Conservation (phyloP, 2,329 filamentous ascomycete genomes). For the Sporothrix mexicana region DNA sequence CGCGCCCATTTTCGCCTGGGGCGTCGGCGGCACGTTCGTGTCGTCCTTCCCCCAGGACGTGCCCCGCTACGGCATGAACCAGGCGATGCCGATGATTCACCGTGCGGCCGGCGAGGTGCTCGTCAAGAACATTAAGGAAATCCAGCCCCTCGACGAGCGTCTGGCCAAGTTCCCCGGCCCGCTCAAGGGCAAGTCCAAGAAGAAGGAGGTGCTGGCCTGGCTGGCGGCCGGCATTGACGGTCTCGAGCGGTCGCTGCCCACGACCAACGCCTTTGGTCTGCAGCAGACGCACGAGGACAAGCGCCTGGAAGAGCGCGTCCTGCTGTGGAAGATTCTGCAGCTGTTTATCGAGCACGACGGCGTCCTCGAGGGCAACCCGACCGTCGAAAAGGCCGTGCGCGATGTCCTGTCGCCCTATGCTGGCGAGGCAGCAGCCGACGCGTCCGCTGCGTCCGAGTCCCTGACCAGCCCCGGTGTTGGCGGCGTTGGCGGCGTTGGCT, state of each 20-base stretch:
- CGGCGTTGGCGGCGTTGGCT: slow-evolving; percentile 25
- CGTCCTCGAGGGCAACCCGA: slow-evolving; percentile 71
- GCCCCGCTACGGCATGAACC: slow-evolving; percentile 80
- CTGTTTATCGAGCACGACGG: slow-evolving; percentile 89
- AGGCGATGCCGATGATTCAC: slow-evolving; percentile 76
- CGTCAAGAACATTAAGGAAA: slow-evolving; percentile 74
- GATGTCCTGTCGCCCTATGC: slow-evolving; percentile 61
- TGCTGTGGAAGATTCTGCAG: slow-evolving; percentile 86
- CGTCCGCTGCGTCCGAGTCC: slow-evolving; percentile 27
- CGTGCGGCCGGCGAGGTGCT: slow-evolving; percentile 82
- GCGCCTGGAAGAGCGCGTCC: slow-evolving; percentile 75
- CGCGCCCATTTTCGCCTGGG: slow-evolving; percentile 84
- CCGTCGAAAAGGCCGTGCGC: slow-evolving; percentile 76
- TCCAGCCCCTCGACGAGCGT: slow-evolving; percentile 72
- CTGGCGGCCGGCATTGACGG: slow-evolving; percentile 75
- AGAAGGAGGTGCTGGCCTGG: slow-evolving; percentile 90
- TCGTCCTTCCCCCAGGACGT: slow-evolving; percentile 89
- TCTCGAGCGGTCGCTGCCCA: slow-evolving; percentile 66
- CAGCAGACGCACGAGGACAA: slow-evolving; percentile 67
- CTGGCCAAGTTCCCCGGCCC: slow-evolving; percentile 88
- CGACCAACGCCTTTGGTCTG: slow-evolving; percentile 52
- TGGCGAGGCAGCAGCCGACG: background rate
- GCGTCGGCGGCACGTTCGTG: slow-evolving; percentile 80
- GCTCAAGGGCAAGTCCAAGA: slow-evolving; percentile 86
- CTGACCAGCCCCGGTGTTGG: slow-evolving; percentile 35